Base-by-base conservation (phyloP, 805 yeast species). In the Nakazawaea wyomingensis region DNA sequence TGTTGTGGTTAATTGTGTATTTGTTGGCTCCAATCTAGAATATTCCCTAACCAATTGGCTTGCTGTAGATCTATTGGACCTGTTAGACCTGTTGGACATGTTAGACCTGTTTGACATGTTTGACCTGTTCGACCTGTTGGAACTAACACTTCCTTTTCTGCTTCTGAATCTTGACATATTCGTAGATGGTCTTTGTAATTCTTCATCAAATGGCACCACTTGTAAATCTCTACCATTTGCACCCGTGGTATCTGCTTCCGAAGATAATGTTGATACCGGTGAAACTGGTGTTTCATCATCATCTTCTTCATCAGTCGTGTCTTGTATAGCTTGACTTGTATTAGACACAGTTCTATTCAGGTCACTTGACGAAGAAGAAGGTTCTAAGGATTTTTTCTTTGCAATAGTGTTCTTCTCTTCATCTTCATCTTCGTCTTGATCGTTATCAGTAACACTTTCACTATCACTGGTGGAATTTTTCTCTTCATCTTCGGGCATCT, bases 1-100 rank as follows among this genome's bases (percentile, higher is more conserved):
- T 2, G 50, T 30, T 6, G 44, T 21, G 9, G 61, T 54, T 2
- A 65, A 46, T 31, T 56, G 50, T 37, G 52, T 49, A 45, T 65
- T 62, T 45, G 47, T 61, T 2, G 63, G 62, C 37, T 64, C 66
- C 4, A 48, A 52, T 13, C 59, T 55, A 8, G 68, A 62, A 41
- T 61, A 63, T 45, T 65, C 68, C 39, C 61, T 50, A 14, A 62
- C 55, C 18, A 41, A 37, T 5, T 37, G 39, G 11, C 28, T 39
- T 5, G 49, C 36, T 8, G 42, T 34, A 21, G 35, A 16, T 5
- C 50, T 43, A 4, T 30, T 3, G 4, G 43, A 19, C 36, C 47
- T 48, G 5, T 34, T 20, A 1, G 45, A 18, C 28, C 37, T 41
- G 29, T 45, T 20, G 32, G 45, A 17, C 27, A 44, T 43, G 14